A percentile compares a stretch with the other conserved stretches of the same genome.
phyloP scores from a whole-genome alignment of 768 basidiomycete genomes.

The Lentinus brumalis region DNA sequence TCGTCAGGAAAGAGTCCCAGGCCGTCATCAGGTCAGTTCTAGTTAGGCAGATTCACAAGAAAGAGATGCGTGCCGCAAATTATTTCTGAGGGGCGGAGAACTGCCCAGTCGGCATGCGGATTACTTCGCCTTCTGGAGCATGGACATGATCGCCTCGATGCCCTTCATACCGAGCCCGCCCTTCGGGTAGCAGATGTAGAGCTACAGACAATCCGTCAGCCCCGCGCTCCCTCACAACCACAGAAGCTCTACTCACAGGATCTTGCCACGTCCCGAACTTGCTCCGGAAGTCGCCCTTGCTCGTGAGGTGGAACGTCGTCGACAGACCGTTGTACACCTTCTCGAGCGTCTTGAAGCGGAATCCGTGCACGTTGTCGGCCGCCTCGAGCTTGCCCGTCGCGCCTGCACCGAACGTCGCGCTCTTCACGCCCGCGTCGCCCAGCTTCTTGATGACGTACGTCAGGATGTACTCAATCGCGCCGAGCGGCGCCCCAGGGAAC shows the following conservation, averaged over 20 bases:
- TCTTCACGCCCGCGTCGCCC: conserved; percentile 38
- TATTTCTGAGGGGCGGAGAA: too few species aligned
- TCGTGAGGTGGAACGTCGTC: conserved; percentile 34
- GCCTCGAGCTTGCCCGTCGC: conserved; percentile 35
- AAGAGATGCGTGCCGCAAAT: too few species aligned
- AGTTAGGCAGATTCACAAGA: too few species aligned
- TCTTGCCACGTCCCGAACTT: conserved; percentile 38
- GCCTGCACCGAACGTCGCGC: conserved; percentile 43
- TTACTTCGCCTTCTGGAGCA: conserved; percentile 35
- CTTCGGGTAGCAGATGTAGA: conserved; percentile 37
- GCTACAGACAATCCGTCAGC: conserved; percentile 17
- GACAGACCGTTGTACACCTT: conserved; percentile 42
- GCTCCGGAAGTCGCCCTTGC: conserved; percentile 42
- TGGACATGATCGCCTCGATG: conserved; percentile 36
- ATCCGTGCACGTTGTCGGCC: conserved; percentile 35
- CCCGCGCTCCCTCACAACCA: background rate
- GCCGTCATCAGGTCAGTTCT: too few species aligned
- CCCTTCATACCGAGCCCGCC: conserved; percentile 34
- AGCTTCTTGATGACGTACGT: conserved; percentile 40
- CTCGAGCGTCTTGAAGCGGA: conserved; percentile 38
- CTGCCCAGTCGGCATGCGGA: too few species aligned
- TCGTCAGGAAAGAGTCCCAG: too few species aligned
- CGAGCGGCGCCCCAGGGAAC: conserved; percentile 44
- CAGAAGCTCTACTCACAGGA: conserved; percentile 27
- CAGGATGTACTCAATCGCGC: conserved; percentile 43